A percentile compares a stretch with the other conserved stretches of the same genome.
Conservation (phyloP, 805 yeast genomes). For the Cyberlindnera maritima region DNA sequence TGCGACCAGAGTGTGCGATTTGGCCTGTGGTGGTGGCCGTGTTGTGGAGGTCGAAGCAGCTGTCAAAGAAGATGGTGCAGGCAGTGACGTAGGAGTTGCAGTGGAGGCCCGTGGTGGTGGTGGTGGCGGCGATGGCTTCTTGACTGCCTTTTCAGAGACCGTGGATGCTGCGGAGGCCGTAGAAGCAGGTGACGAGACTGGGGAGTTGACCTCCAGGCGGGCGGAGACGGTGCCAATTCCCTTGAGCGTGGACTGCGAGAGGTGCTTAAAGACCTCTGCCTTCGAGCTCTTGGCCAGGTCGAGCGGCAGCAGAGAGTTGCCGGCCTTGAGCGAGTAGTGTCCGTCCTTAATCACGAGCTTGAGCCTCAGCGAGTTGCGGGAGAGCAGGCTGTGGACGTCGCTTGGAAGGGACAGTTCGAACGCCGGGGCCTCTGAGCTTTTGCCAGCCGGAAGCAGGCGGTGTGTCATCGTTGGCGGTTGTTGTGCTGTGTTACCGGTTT, state of each 20-base stretch:
- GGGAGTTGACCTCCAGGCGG: slow-evolving; percentile 13
- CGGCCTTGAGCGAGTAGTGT: slow-evolving; percentile 16
- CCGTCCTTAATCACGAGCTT: slow-evolving; percentile 24
- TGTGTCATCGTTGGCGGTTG: not conserved
- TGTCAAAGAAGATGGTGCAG: not conserved
- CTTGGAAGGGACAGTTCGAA: slow-evolving; percentile 13
- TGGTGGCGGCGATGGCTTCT: not conserved
- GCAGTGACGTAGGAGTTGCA: not conserved
- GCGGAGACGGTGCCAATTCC: slow-evolving; percentile 18
- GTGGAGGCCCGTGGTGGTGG: not conserved
- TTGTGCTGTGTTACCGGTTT: no score
- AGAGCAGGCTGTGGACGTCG: slow-evolving; percentile 11
- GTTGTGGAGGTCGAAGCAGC: not conserved
- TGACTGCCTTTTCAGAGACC: not conserved
- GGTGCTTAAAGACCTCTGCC: slow-evolving; percentile 24
- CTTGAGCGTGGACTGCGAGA: slow-evolving; percentile 22
- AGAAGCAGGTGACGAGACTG: slow-evolving; percentile 8
- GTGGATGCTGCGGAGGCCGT: not conserved
- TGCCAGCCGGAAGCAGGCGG: slow-evolving; percentile 7
- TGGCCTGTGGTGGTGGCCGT: not conserved
- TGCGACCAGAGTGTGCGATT: slow-evolving; percentile 3
- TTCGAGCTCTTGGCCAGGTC: slow-evolving; percentile 8
- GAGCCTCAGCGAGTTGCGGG: slow-evolving; percentile 16
- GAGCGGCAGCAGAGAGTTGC: slow-evolving; percentile 4
- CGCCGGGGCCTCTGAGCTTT: slow-evolving; percentile 4